phyloP scores from a whole-genome alignment of 2,329 filamentous ascomycete genomes.

The Aspergillus sp. region DNA sequence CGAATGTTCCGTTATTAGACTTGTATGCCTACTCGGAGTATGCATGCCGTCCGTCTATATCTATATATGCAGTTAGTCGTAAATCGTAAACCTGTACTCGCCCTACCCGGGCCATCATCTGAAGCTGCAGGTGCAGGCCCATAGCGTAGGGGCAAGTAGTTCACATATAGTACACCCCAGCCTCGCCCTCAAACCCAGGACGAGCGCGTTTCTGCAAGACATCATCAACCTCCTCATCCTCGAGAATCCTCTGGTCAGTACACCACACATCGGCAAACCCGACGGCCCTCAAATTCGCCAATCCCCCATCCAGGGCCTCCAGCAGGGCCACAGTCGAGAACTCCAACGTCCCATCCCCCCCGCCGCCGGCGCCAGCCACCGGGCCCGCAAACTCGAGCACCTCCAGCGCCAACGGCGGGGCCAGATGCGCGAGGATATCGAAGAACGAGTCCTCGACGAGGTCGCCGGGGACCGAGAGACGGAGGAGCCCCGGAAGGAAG shows the following conservation, averaged over 20 bases:
- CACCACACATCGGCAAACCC: constrained; percentile 19
- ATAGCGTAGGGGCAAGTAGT: too few species aligned
- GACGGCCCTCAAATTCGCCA: constrained; percentile 18
- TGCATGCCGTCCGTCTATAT: too few species aligned
- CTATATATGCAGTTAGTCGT: too few species aligned
- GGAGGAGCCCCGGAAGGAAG: constrained; percentile 17
- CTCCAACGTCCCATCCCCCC: constrained; percentile 6
- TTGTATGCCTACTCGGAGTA: too few species aligned
- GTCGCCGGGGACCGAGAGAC: constrained; percentile 24
- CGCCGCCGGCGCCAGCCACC: too few species aligned
- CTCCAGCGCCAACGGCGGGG: constrained; percentile 14
- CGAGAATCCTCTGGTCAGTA: constrained; percentile 9
- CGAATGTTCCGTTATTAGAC: too few species aligned
- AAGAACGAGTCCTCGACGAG: constrained; percentile 20
- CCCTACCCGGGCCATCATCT: too few species aligned
- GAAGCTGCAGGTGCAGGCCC: too few species aligned
- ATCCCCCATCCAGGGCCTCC: constrained; percentile 12
- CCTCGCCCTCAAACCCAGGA: too few species aligned
- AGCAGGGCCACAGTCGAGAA: constrained; percentile 15
- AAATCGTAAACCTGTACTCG: too few species aligned
- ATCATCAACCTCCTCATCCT: constrained; percentile 21
- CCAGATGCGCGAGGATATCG: constrained; percentile 12
- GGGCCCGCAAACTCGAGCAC: constrained; percentile 20
- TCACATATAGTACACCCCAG: constrained; percentile 13
- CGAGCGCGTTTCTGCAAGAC: constrained; percentile 14